phyloP scores from a whole-genome alignment of 805 yeast species.

The Myxozyma geophila region DNA sequence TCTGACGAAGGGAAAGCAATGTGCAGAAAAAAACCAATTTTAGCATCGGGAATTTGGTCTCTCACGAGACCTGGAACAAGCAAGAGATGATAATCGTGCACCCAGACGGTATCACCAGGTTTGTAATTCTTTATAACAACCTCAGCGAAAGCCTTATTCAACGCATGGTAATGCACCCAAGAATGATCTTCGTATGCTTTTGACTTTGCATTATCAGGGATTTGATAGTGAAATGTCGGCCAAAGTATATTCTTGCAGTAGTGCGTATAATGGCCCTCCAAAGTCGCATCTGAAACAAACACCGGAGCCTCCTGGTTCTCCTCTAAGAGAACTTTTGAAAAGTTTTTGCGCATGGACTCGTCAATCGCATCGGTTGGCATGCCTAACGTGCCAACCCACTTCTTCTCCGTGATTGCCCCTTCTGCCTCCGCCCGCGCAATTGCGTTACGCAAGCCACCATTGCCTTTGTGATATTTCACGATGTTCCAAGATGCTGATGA shows the following conservation, averaged over 20 bases:
- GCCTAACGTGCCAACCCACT: slow-evolving; percentile 91
- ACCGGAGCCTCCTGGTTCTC: slow-evolving; percentile 68
- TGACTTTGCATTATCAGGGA: slow-evolving; percentile 91
- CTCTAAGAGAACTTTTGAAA: slow-evolving; percentile 49
- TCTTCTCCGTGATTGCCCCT: slow-evolving; percentile 44
- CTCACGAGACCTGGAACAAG: slow-evolving; percentile 86
- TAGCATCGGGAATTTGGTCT: slow-evolving; percentile 73
- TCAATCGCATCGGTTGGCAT: slow-evolving; percentile 88
- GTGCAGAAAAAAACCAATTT: slow-evolving; percentile 89
- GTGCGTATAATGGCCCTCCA: slow-evolving; percentile 87
- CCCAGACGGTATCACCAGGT: slow-evolving; percentile 79
- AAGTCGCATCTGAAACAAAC: slow-evolving; percentile 74
- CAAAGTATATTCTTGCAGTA: slow-evolving; percentile 93
- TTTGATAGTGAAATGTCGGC: slow-evolving; percentile 94
- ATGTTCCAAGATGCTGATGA: slow-evolving; percentile 64
- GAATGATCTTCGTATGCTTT: slow-evolving; percentile 96
- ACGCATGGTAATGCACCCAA: slow-evolving; percentile 77
- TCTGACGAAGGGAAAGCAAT: slow-evolving; percentile 95
- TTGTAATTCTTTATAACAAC: slow-evolving; percentile 68
- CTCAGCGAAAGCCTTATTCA: slow-evolving; percentile 83
- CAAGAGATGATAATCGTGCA: slow-evolving; percentile 91
- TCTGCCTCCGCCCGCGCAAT: slow-evolving; percentile 59
- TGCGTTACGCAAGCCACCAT: slow-evolving; percentile 88
- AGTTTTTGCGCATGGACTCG: slow-evolving; percentile 55
- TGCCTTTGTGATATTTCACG: slow-evolving; percentile 72